phyloP scores from a whole-genome alignment of 345 rosid genomes.

The Noccaea caerulescens region DNA sequence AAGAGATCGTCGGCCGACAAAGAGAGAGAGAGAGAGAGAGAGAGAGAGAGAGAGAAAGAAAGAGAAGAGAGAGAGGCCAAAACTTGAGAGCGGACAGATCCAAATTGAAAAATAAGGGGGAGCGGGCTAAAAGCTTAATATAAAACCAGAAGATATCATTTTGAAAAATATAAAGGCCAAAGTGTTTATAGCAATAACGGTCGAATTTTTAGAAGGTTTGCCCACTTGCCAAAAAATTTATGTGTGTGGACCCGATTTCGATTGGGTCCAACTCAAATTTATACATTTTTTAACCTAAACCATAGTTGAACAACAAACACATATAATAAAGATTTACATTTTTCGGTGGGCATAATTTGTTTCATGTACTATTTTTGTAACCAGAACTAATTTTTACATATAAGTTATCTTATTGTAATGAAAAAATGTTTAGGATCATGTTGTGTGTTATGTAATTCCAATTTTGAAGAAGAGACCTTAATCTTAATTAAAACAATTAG shows the following conservation, averaged over 20 bases:
- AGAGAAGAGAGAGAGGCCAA: conserved; percentile 18
- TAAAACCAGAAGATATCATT: neutral
- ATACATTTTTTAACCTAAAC: neutral
- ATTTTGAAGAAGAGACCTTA: neutral
- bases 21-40: conserved; percentile 15
- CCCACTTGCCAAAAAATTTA: conserved; percentile 50
- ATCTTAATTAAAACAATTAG: neutral
- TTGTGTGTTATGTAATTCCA: too few species aligned
- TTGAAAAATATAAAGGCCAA: neutral
- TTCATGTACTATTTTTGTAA: too few species aligned
- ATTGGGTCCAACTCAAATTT: neutral
- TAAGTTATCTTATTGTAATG: too few species aligned
- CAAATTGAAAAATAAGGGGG: conserved; percentile 26
- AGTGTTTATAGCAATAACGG: conserved; percentile 52
- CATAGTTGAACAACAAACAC: neutral
- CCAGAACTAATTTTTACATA: too few species aligned
- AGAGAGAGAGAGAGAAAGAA: conserved; percentile 15
- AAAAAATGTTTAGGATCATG: too few species aligned
- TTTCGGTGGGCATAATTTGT: neutral
- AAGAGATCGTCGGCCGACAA: conserved; percentile 15
- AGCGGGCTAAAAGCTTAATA: conserved; percentile 27
- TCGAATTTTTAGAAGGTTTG: conserved; percentile 48
- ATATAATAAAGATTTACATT: too few species aligned
- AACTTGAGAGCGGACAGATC: neutral
- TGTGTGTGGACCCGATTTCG: conserved; percentile 5